Evolutionary conservation across 2,329 filamentous ascomycete species (phyloP), one percentile per base, ranked within the genome.

Genomic region (Dothiorella sarmentorum): DNA sequence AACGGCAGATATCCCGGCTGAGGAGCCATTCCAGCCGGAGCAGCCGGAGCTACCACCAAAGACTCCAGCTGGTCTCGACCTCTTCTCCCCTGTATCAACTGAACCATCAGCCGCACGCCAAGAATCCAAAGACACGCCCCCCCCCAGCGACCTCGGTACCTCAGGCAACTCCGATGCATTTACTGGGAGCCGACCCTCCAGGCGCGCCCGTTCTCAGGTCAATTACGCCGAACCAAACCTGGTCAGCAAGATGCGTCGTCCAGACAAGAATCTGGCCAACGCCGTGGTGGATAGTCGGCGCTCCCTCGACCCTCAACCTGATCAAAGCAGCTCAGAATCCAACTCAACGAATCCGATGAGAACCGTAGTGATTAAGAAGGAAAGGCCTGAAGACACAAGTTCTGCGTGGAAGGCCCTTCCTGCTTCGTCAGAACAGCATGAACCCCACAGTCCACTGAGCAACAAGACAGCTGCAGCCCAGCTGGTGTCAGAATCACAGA

Each of bases 181-280:
- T 20, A 24, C 37, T 29, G 45, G 24, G 2, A 26, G 35, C 13
- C 71, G 78, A 58, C 72, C 78, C 60, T 76, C 76, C 11, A 70
- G 78, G 18, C 71, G 78, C 60, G 76, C 76, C 13, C 71, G 78
- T 22, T 68, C 75, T 17, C 72, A 75, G 31, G 77, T 80, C 49
- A 79, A 75, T 66, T 80, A 80, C 61, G 77, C 78, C 11, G 78
- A 80, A 61, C 78, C 78, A 1, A 78, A 71, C 49, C 67, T 80
- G 15, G 70, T 71, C 44, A 74, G 72, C 15, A 81, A 81, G 63
- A 80, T 81, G 77, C 71, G 78, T 18, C 72, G 78, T 24, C 76
- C 78, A 1, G 71, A 71, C 51, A 77, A 78, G 61, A 71, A 77
- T 52, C 66, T 79, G 56, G 74, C 75, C 1, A 77, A 80, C 63